These are phyloP conservation scores for Boletus smithii DNA, from an alignment of 1,284 basidiomycete species.

Conservation along the genomic window DNA sequence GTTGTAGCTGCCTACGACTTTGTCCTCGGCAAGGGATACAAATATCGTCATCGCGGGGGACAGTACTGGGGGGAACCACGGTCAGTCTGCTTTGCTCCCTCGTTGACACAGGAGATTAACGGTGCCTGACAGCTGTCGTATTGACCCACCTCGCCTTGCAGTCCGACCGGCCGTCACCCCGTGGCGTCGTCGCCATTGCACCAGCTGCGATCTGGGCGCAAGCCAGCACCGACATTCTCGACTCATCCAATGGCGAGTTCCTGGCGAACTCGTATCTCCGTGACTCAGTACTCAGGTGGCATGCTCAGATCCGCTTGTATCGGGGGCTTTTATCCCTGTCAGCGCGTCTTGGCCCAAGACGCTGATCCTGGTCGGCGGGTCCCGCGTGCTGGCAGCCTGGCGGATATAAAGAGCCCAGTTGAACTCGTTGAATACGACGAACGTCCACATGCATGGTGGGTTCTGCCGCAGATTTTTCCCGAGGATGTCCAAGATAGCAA, in stretches of 20 bases:
- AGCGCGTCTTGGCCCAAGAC: conserved; percentile 23
- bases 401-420: neutral
- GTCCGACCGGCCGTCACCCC: conserved; percentile 9
- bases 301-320: conserved; percentile 19
- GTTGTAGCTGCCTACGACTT: conserved; percentile 25
- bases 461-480: conserved; percentile 15
- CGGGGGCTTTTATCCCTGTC: conserved; percentile 19
- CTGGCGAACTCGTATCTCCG: conserved; percentile 12
- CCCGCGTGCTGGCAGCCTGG: conserved; percentile 12
- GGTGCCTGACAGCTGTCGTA: conserved; percentile 18
- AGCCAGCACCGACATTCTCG: conserved; percentile 10
- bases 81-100: too few species aligned
- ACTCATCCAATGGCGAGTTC: fast-evolving
- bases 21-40: conserved; percentile 23
- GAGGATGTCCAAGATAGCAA: conserved; percentile 15
- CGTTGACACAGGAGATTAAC: neutral
- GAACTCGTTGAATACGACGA: conserved; percentile 28
- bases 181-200: conserved; percentile 14
- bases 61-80: conserved; percentile 25
- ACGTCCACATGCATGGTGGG: conserved; percentile 27
- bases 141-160: conserved; percentile 22
- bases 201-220: conserved; percentile 2
- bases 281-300: conserved; percentile 9
- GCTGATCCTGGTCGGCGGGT: conserved; percentile 19
- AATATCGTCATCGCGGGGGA: conserved; percentile 25